These are phyloP conservation scores for Sporothrix humicola DNA, from an alignment of 2,329 filamentous ascomycete species.

Conservation along the genomic window DNA sequence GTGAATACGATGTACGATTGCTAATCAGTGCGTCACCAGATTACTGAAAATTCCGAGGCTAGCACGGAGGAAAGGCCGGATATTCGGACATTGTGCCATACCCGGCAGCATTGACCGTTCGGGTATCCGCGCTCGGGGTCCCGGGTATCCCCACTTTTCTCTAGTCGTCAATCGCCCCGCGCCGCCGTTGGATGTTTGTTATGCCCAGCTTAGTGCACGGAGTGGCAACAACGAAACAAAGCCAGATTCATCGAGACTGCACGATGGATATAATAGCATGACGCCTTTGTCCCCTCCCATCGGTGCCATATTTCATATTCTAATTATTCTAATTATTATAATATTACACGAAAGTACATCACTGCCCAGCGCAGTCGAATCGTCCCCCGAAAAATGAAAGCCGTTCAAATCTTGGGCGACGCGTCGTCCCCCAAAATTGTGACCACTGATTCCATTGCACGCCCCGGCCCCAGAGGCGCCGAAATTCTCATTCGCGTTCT, in stretches of 20 bases:
- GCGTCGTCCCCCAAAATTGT: constrained; percentile 10
- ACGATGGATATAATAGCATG: background rate
- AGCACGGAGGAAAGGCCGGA: background rate
- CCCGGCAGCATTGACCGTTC: constrained; percentile 7
- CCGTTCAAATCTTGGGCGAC: constrained; percentile 16
- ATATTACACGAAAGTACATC: background rate
- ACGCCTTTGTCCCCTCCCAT: background rate
- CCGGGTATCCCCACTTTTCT: constrained; percentile 19
- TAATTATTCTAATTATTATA: too few relatives aligned
- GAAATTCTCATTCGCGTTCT: constrained; percentile 21
- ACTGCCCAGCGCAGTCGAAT: too few relatives aligned
- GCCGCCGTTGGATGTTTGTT: background rate
- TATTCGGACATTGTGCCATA: background rate
- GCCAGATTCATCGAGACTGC: background rate
- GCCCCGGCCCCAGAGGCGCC: constrained; percentile 5
- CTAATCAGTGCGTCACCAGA: constrained; percentile 7
- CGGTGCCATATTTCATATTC: too few relatives aligned
- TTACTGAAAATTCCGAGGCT: background rate
- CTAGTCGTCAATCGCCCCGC: background rate
- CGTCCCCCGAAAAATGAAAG: constrained; percentile 8
- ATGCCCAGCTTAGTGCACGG: background rate
- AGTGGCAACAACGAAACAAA: background rate
- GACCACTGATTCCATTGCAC: background rate
- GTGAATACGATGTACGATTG: background rate
- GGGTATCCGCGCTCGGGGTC: constrained; percentile 9